A percentile compares a stretch with the other conserved stretches of the same genome.
Conservation (phyloP, 768 basidiomycete genomes). For the Nidularia pulvinata region DNA sequence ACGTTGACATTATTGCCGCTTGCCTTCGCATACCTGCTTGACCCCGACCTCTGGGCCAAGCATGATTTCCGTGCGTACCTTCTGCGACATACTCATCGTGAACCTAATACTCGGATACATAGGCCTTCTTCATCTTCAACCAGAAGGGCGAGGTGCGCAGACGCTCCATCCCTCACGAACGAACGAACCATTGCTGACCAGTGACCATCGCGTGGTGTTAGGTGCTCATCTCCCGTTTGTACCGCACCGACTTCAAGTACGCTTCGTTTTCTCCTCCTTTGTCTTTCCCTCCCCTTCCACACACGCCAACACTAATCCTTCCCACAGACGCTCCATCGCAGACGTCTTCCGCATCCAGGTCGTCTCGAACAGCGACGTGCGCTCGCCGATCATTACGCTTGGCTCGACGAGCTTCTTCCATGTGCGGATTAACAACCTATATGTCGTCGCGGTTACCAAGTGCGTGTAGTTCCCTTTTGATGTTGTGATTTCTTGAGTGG, state of each 20-base stretch:
- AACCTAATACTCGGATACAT: background rate
- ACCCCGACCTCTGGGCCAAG: too few relatives aligned
- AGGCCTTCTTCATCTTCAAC: constrained; percentile 99
- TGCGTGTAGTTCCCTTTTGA: constrained; percentile 27
- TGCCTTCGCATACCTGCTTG: too few relatives aligned
- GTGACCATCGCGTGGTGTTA: constrained; percentile 22
- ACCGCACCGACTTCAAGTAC: constrained; percentile 97
- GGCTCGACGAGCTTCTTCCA: constrained; percentile 99
- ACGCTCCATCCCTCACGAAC: too few relatives aligned
- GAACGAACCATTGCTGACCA: background rate
- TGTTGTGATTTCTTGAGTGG: background rate
- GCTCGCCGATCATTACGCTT: constrained; percentile 96
- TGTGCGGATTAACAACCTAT: constrained; percentile 93
- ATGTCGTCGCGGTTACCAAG: constrained; percentile 97
- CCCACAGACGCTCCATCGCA: constrained; percentile 85
- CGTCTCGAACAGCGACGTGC: constrained; percentile 95
- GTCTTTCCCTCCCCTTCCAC: background rate
- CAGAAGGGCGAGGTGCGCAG: constrained; percentile 94
- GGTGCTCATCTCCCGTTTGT: constrained; percentile 96
- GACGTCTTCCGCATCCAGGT: constrained; percentile 99
- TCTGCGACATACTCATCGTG: too few relatives aligned
- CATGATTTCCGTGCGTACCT: too few relatives aligned
- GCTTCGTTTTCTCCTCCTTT: constrained; percentile 14
- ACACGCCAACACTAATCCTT: too few relatives aligned
- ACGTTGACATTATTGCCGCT: too few relatives aligned